Conservation (phyloP, 805 yeast species). For the Candida michaelii region DNA sequence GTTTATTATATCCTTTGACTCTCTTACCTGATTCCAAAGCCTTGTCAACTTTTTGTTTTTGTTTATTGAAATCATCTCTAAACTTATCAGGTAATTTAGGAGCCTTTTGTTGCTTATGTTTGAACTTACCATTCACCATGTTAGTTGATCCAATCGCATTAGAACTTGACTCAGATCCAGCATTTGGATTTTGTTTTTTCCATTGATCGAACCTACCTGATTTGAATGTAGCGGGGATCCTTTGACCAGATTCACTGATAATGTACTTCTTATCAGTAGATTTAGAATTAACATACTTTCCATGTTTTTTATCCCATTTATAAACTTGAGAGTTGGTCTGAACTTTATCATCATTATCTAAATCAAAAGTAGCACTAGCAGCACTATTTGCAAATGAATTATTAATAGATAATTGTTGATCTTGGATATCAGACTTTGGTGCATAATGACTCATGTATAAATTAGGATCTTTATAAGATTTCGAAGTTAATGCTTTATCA, state of each 20-base stretch:
- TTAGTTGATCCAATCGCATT: slow-evolving; percentile 14
- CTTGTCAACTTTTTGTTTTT: slow-evolving; percentile 75
- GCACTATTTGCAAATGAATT: slow-evolving; percentile 81
- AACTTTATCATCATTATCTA: slow-evolving; percentile 73
- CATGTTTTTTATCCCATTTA: slow-evolving; percentile 92
- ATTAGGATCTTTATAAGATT: slow-evolving; percentile 69
- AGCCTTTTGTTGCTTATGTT: slow-evolving; percentile 72
- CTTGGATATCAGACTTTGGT: slow-evolving; percentile 75
- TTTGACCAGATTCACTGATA: slow-evolving; percentile 91
- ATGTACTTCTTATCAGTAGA: slow-evolving; percentile 84
- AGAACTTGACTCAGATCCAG: background rate
- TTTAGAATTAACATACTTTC: slow-evolving; percentile 79
- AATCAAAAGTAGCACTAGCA: slow-evolving; percentile 79
- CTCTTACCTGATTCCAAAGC: slow-evolving; percentile 74
- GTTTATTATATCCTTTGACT: slow-evolving; percentile 64
- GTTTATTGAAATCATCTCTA: slow-evolving; percentile 82
- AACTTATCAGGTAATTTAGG: slow-evolving; percentile 90
- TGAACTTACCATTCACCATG: slow-evolving; percentile 48
- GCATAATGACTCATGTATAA: slow-evolving; percentile 89
- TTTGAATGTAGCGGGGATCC: slow-evolving; percentile 85
- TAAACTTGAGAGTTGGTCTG: slow-evolving; percentile 69
- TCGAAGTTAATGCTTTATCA: slow-evolving; percentile 33
- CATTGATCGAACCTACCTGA: slow-evolving; percentile 92
- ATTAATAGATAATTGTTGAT: slow-evolving; percentile 60
- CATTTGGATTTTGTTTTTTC: slow-evolving; percentile 54